phyloP scores from a whole-genome alignment of 1,284 basidiomycete genomes.

The Irpex rosettiformis region DNA sequence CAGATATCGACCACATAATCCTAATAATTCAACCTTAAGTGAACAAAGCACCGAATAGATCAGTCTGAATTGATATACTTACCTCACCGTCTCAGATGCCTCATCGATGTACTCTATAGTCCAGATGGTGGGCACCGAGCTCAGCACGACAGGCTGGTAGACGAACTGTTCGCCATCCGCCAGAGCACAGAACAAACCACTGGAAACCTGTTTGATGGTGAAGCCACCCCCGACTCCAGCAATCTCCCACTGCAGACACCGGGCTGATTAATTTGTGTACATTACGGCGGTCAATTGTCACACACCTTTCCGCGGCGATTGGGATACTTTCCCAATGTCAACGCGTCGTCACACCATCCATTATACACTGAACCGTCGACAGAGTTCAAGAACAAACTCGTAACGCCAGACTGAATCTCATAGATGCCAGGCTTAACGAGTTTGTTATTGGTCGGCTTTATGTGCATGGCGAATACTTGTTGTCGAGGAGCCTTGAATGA shows the following conservation, averaged over 20 bases:
- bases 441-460: neutral
- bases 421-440: conserved; percentile 1
- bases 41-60: no score
- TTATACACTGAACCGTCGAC: conserved; percentile 2
- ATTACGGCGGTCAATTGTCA: neutral
- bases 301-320: conserved; percentile 4
- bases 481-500: no score
- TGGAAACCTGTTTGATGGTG: conserved; percentile 5
- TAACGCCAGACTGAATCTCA: conserved; percentile 5
- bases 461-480: neutral
- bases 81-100: conserved; percentile 2
- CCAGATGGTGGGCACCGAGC: conserved; percentile 9
- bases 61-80: neutral
- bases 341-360: conserved; percentile 2
- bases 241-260: conserved; percentile 10
- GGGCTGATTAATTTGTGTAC: neutral
- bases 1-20: conserved; percentile 3
- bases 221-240: conserved; percentile 5
- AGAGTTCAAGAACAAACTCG: conserved; percentile 3
- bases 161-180: neutral
- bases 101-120: neutral
- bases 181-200: conserved; percentile 9
- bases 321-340: neutral
- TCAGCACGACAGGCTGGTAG: neutral
- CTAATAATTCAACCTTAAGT: neutral